Base-by-base conservation (phyloP, 176 grass and related monocot genomes). In the Juncus inflexus region DNA sequence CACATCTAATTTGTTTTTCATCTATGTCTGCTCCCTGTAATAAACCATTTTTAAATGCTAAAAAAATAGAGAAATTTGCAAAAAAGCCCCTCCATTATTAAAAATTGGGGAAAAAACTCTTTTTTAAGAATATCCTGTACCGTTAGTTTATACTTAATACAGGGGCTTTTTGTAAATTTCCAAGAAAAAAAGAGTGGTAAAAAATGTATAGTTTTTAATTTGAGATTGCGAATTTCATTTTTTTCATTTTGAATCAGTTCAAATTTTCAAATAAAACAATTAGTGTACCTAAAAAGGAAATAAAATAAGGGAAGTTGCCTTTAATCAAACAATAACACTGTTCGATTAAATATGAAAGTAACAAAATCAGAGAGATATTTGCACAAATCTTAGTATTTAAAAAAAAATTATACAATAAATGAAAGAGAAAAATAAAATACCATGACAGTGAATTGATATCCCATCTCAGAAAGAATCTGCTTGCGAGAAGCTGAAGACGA, bases 391-490 rank as follows among this genome's bases (percentile, higher is more conserved):
- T 13, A 65, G 50, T 3, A 12, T 69, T 40, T 56, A 15, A 54
- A 47, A 1, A 45, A 50, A 12, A 11, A 47, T 39, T n/a, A 1
- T 35, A 63, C 16, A 47, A 73, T 76, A 47, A 49, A 63, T 6
- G 37, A 12, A 52, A 45, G 52, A 12, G 7, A 51, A 52, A 28
- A 52, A 35, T 40, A 60, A 79, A 68, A 60, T 14, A 95, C 87
- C 76, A 97, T 68, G 55, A 97, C 58, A 12, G 82, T 79, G 77
- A 89, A 97, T 9, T 89, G 37, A 78, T 91, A 91, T 63, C 87
- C 92, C 92, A 96, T 96, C 77, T 96, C 87, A 35, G 87, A 71
- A 8, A 96, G 79, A 78, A 96, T 89, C 77, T 75, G 82, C 61
- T 88, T 85, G 12, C 84, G 92, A 64, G 92, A 96, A 62, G 76